Percentiles rank a stretch among this genome's conserved stretches.
phyloP scores from a whole-genome alignment of 1,284 basidiomycete species.

The Rhodotorula sp. region DNA sequence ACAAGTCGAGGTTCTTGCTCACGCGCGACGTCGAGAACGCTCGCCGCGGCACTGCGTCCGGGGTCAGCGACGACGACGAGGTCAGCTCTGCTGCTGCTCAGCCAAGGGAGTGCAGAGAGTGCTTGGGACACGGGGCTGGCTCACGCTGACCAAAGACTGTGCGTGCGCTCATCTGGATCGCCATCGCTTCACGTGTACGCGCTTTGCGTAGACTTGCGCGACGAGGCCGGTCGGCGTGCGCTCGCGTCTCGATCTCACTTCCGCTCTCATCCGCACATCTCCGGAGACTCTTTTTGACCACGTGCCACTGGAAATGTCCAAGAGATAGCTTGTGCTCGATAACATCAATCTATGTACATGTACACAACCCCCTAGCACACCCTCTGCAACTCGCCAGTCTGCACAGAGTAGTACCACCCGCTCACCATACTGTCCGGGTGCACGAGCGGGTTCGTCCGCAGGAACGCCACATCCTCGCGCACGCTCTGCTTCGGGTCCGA shows the following conservation, averaged over 20 bases:
- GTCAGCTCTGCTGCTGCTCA: too few species aligned
- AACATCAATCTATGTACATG: not conserved
- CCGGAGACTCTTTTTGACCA: too few species aligned
- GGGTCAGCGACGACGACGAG: not conserved
- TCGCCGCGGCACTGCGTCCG: slow-evolving; percentile 22
- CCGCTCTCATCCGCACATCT: too few species aligned
- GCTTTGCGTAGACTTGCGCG: not conserved
- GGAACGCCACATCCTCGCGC: slow-evolving; percentile 14
- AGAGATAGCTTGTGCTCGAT: too few species aligned
- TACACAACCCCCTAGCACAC: not conserved
- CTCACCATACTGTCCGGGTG: slow-evolving; percentile 15
- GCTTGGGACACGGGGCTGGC: not conserved
- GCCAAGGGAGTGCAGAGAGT: too few species aligned
- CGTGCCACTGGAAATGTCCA: too few species aligned
- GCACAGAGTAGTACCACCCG: slow-evolving; percentile 19
- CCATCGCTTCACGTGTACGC: slow-evolving; percentile 13
- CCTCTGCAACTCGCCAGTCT: slow-evolving; percentile 10
- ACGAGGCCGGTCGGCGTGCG: not conserved
- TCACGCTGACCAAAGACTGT: slow-evolving; percentile 15
- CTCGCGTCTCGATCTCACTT: not conserved
- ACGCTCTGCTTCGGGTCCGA: slow-evolving; percentile 13
- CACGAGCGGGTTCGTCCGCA: slow-evolving; percentile 15
- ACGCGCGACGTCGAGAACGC: slow-evolving; percentile 25
- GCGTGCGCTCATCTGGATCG: slow-evolving; percentile 25
- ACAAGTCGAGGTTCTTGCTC: slow-evolving; percentile 18